Percentiles rank a stretch among this genome's conserved stretches.
phyloP scores from a whole-genome alignment of 2,329 filamentous ascomycete species.

The Zymoseptoria ardabiliae region DNA sequence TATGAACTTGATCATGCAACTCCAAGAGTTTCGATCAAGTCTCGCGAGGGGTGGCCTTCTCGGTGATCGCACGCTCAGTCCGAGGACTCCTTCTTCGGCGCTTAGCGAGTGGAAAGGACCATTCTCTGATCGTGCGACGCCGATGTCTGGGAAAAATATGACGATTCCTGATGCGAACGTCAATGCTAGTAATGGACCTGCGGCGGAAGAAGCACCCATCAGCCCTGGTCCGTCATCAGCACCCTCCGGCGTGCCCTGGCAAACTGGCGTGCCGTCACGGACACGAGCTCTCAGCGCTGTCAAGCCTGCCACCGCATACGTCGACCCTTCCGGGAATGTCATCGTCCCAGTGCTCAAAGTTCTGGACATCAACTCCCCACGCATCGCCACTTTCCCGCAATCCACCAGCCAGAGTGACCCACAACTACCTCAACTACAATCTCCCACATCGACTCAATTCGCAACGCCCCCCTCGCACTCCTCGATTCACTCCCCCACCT shows the following conservation, averaged over 20 bases:
- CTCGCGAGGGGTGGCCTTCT: constrained; percentile 32
- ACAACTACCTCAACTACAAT: not conserved
- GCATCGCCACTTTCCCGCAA: not conserved
- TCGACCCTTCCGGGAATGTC: constrained; percentile 28
- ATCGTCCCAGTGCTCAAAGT: constrained; percentile 27
- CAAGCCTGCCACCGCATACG: constrained; percentile 48
- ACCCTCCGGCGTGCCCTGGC: constrained; percentile 56
- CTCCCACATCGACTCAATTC: constrained; percentile 25
- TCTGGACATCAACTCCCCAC: constrained; percentile 1
- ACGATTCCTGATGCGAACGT: constrained; percentile 18
- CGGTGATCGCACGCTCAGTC: constrained; percentile 26
- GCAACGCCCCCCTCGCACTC: constrained; percentile 30
- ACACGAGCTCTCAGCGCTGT: constrained; percentile 16
- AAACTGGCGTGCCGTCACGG: constrained; percentile 30
- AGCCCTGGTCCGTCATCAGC: constrained; percentile 59
- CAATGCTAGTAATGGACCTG: constrained; percentile 3
- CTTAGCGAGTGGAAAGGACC: constrained; percentile 27
- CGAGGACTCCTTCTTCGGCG: constrained; percentile 28
- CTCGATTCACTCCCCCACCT: constrained; percentile 22
- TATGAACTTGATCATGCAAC: constrained; percentile 85
- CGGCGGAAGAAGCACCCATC: constrained; percentile 24
- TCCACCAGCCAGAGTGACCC: not conserved
- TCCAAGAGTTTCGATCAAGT: constrained; percentile 65
- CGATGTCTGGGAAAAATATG: constrained; percentile 4
- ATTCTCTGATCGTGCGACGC: constrained; percentile 19